Evolutionary conservation across 1,139 yeast genomes (phyloP).

Genomic region (Scheffersomyces illinoinensis): DNA sequence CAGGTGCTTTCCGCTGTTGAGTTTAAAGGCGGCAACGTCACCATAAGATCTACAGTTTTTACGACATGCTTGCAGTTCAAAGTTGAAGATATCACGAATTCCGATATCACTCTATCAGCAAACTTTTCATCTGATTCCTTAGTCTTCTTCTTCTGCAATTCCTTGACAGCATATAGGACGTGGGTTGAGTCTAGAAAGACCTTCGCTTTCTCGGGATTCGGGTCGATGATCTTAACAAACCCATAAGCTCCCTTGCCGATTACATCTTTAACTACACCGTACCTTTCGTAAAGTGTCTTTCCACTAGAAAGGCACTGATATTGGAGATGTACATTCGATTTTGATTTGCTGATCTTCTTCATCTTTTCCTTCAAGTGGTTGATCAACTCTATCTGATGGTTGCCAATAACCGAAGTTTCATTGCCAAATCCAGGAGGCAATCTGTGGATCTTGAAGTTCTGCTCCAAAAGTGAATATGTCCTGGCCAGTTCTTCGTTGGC

Average conservation of each 20-base stretch:
- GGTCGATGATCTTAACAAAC: slow-evolving; percentile 69
- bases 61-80: slow-evolving; percentile 70
- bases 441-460: slow-evolving; percentile 22
- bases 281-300: slow-evolving; percentile 51
- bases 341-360: slow-evolving; percentile 14
- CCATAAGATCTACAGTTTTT: slow-evolving; percentile 67
- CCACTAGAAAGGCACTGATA: slow-evolving; percentile 16
- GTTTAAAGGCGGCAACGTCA: slow-evolving; percentile 22
- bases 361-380: slow-evolving; percentile 49
- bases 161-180: slow-evolving; percentile 70
- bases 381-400: slow-evolving; percentile 52
- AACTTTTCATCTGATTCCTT: slow-evolving; percentile 58
- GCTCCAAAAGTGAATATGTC: slow-evolving; percentile 32
- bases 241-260: slow-evolving; percentile 90
- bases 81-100: slow-evolving; percentile 73
- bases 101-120: slow-evolving; percentile 70
- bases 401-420: slow-evolving; percentile 56
- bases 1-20: slow-evolving; percentile 17
- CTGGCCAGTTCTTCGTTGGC: slow-evolving; percentile 38
- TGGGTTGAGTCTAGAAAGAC: neutral
- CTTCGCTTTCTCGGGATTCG: slow-evolving; percentile 32
- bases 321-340: slow-evolving; percentile 13
- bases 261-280: slow-evolving; percentile 78
- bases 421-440: slow-evolving; percentile 21
- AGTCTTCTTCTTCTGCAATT: slow-evolving; percentile 36